These are phyloP conservation scores for Pelargonium citronellum DNA, from an alignment of 441 rosid species.

Conservation along the genomic window DNA sequence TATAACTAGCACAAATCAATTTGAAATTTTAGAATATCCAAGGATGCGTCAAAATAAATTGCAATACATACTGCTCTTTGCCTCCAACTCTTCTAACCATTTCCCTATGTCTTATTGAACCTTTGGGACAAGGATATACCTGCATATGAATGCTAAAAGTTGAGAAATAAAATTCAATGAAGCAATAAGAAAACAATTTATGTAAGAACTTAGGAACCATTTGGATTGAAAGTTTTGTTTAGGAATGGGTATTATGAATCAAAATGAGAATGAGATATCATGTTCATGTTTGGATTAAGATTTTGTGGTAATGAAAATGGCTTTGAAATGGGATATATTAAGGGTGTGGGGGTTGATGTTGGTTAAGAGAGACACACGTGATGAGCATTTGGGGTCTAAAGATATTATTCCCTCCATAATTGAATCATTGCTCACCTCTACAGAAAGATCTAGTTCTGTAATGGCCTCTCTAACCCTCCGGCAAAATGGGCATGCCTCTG, in stretches of 20 bases:
- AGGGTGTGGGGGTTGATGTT: background rate
- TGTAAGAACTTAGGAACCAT: no score
- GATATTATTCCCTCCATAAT: background rate
- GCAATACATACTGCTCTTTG: constrained; percentile 59
- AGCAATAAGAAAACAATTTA: constrained; percentile 4
- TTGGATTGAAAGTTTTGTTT: no score
- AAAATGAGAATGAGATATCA: no score
- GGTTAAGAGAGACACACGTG: background rate
- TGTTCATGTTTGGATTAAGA: no score
- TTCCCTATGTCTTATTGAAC: constrained; percentile 70
- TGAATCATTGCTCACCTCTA: constrained; percentile 39
- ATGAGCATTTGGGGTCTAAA: background rate
- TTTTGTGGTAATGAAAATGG: no score
- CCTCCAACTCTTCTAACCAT: constrained; percentile 64
- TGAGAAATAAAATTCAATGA: constrained; percentile 2
- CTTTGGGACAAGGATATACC: constrained; percentile 92
- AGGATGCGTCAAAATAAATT: background rate
- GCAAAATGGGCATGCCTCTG: constrained; percentile 90
- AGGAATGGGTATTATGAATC: no score
- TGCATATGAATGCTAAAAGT: constrained; percentile 25
- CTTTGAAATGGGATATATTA: background rate
- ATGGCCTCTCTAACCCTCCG: constrained; percentile 76
- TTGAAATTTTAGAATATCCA: background rate
- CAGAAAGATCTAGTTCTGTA: constrained; percentile 80
- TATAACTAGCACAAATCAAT: background rate